Base-by-base conservation (phyloP, 1,284 basidiomycete genomes). In the Trichosporon asahii region DNA sequence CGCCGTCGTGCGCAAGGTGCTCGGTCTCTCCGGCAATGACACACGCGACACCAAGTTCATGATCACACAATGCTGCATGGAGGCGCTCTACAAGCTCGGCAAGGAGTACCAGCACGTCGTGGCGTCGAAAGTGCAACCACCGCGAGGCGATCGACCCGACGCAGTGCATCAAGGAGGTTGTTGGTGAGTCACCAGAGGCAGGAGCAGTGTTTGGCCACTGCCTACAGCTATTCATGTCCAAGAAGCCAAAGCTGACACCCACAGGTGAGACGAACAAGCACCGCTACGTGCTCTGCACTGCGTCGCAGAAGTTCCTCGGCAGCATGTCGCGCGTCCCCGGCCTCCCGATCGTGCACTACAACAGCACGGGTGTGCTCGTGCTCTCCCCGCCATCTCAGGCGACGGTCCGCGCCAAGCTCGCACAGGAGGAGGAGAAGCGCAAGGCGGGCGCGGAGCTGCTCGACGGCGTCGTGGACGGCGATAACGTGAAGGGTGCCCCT, bases 1-100 rank as follows among this genome's bases (percentile, higher is more conserved):
- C 68, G 29, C 21, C 18, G 27, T 61, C 0, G 85, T 95, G 66
- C 81, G 85, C 49, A 91, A 92, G 76, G 90, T 94, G 78, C 84
- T 97, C 29, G 83, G 85, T 53, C 86, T 85, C 11, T 89, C 93
- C 40, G 86, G 25, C 23, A 33, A 12, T 18, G 40, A 64, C 29
- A 66, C 63, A 23, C 7, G 12, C 40, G 29, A n/a, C 31, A n/a
- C 3, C 27, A 46, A 31, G 14, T 57, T 64, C 37, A 57, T 98
- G 94, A 96, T 98, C 81, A 96, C 95, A 0, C 95, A 97, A 81
- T 98, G 95, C 80, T 94, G 91, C 79, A 92, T 98, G 66, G 90
- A 94, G 74, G 91, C 93, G 77, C 86, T 98, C 1, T 98, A 97
- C 83, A 86, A 91, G 1, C 87, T 90, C 70, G 93, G 92, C 18